Evolutionary conservation across 2,329 filamentous ascomycete genomes (phyloP).

Genomic region (Ceratocystis ficicola): DNA sequence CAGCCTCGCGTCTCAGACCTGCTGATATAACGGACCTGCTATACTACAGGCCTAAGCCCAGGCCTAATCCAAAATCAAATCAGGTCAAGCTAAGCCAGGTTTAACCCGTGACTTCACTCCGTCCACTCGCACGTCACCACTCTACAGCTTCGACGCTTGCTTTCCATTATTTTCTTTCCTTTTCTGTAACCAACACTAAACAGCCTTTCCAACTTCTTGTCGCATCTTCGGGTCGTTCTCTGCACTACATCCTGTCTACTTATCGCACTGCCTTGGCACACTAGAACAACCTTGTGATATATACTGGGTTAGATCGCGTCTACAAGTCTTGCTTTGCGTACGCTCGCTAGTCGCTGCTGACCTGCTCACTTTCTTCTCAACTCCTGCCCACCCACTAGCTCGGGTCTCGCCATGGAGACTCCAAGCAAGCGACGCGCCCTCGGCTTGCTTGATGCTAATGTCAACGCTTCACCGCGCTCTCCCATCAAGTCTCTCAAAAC

Average conservation of each 20-base stretch:
- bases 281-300: too few relatives aligned
- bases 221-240: background rate
- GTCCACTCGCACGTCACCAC: background rate
- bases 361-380: background rate
- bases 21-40: background rate
- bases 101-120: too few relatives aligned
- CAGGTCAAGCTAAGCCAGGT: too few relatives aligned
- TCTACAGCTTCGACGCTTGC: background rate
- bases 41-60: background rate
- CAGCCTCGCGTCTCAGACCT: conserved; percentile 5
- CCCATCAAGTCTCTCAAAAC: conserved; percentile 20
- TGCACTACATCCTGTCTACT: too few relatives aligned
- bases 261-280: too few relatives aligned
- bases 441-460: conserved; percentile 22
- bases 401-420: conserved; percentile 16
- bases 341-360: too few relatives aligned
- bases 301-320: background rate
- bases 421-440: conserved; percentile 23
- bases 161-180: background rate
- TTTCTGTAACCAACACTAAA: background rate
- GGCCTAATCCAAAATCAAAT: too few relatives aligned
- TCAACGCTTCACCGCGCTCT: conserved; percentile 18
- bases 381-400: background rate
- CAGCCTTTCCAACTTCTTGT: background rate
- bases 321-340: background rate